Evolutionary conservation across 345 rosid species (phyloP).

Genomic region (Eucalyptus curtisii): DNA sequence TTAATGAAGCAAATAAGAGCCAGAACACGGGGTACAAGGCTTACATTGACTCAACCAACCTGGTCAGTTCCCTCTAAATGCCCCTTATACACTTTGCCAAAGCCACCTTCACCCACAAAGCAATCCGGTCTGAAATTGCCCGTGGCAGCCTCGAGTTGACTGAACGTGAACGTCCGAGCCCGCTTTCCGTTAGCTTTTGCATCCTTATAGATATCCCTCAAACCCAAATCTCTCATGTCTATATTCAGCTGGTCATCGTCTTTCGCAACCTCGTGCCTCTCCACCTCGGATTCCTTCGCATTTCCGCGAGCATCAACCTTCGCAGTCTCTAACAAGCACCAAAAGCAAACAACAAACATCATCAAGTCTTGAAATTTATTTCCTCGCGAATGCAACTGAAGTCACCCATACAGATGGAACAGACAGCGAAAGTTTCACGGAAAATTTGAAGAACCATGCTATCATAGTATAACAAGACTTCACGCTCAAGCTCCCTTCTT

Average conservation of each 20-base stretch:
- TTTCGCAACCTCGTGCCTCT: constrained; percentile 12
- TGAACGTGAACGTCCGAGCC: constrained; percentile 44
- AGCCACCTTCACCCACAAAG: constrained; percentile 87
- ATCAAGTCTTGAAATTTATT: not conserved
- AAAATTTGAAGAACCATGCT: not conserved
- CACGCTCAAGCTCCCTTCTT: not conserved
- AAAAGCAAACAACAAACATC: not conserved
- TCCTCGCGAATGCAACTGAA: not conserved
- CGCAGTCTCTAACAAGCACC: constrained; percentile 17
- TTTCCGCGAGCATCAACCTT: constrained; percentile 29
- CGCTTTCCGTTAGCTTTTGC: constrained; percentile 3
- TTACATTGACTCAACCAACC: constrained; percentile 24
- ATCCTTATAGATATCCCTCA: constrained; percentile 31
- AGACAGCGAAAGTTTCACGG: not conserved
- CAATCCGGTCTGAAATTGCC: constrained; percentile 52
- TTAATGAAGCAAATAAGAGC: not conserved
- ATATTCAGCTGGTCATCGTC: constrained; percentile 40
- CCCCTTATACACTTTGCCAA: constrained; percentile 78
- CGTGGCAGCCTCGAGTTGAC: constrained; percentile 48
- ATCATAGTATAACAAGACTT: not conserved
- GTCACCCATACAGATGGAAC: not conserved
- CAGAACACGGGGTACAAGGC: not conserved
- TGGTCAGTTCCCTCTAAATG: constrained; percentile 37
- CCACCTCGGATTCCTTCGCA: constrained; percentile 5
- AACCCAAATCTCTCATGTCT: constrained; percentile 37